Conservation (phyloP, 2,329 filamentous ascomycete genomes). For the Cryphonectria radicalis region DNA sequence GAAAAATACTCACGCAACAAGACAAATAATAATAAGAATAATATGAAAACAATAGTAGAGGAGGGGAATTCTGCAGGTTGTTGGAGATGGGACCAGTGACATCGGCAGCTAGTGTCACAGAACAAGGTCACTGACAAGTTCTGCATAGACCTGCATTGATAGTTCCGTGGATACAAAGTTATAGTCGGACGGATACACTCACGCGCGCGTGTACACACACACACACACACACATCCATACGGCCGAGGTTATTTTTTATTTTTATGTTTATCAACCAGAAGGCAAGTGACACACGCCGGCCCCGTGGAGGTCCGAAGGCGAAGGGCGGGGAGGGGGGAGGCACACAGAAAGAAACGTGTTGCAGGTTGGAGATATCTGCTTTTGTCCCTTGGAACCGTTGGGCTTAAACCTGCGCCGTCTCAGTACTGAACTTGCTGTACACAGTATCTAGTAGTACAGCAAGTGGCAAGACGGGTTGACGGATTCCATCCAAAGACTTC, state of each 20-base stretch:
- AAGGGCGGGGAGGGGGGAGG: not conserved
- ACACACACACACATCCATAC: not conserved
- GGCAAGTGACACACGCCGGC: not conserved
- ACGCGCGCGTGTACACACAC: not conserved
- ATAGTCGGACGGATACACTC: not conserved
- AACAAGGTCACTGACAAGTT: constrained; percentile 7
- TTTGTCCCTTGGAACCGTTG: not conserved
- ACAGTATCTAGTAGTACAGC: not conserved
- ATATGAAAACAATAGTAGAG: not conserved
- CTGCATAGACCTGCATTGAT: constrained; percentile 11
- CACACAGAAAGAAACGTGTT: not conserved
- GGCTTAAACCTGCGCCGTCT: constrained; percentile 14
- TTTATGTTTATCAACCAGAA: not conserved
- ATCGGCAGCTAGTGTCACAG: constrained; percentile 19
- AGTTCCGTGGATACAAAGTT: not conserved
- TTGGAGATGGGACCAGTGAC: constrained; percentile 10
- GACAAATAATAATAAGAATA: not conserved
- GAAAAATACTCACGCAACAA: too few species aligned
- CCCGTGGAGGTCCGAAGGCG: not conserved
- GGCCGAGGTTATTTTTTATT: not conserved
- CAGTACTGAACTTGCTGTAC: not conserved
- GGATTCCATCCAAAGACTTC: not conserved
- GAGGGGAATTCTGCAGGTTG: constrained; percentile 10
- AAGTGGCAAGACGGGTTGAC: not conserved
- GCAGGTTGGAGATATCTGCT: not conserved